Evolutionary conservation across 345 rosid genomes (phyloP), one percentile per base, ranked within the genome.

Genomic region (Capsella bursapastoris): DNA sequence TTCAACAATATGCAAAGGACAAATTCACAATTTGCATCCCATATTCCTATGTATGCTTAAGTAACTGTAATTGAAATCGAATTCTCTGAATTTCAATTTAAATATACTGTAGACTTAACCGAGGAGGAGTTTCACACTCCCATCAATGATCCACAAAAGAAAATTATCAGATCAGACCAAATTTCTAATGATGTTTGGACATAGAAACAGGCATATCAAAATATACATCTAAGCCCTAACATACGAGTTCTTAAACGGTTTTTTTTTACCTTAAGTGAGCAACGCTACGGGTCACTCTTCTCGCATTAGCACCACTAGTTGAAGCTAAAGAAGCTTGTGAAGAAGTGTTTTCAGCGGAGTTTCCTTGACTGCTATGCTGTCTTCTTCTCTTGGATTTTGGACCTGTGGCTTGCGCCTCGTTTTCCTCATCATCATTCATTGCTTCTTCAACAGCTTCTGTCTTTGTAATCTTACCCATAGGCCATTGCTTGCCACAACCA

Each of bases 401-500:
- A 68, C 81, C 68, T 49, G 70, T 29, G 53, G 67, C 62, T 71
- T 64, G 79, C 27, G 74, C 57, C 11, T 69, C 82, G 58, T 74
- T 43, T 44, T 80, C 77, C 78, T 86, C 86, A 15, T 84, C 82
- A 63, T 85, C 78, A 27, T 62, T 83, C 66, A 67, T 60, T 64
- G 78, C 86, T 58, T 71, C 85, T 60, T 82, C 93, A 15, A 70
- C 48, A 32, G 82, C 80, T 84, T 89, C 94, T 13, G 37, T 60
- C 77, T 84, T 76, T 13, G 90, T 75, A n/a, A 64, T 11, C 38
- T 51, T 53, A 63, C 64, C 79, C 51, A 76, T 45, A 32, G 53
- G 82, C 95, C 98, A 90, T 49, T 71, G 79, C 70, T 65, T 80
- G 28, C 86, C 85, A 66, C 97, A 94, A 43, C 86, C 75, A 35